These are phyloP conservation scores for Entoloma clypeatum DNA, from an alignment of 1,284 basidiomycete genomes.

Conservation along the genomic window DNA sequence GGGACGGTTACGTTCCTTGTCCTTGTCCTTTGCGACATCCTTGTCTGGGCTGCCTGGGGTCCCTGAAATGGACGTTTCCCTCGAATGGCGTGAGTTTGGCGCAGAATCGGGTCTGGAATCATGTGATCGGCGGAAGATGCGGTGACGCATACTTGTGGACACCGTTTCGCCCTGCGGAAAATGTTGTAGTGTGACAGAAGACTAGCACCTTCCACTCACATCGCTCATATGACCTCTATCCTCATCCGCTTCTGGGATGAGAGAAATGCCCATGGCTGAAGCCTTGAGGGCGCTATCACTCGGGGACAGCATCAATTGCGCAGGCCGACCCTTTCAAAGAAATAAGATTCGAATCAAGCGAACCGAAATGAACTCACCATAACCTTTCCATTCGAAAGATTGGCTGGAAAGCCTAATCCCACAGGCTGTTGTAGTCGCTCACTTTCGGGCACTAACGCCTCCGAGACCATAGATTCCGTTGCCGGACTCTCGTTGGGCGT, in stretches of 20 bases:
- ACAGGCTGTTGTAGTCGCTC: no score
- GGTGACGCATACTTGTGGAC: slow-evolving; percentile 40
- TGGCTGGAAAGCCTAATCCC: no score
- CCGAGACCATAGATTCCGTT: slow-evolving; percentile 23
- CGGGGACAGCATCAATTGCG: slow-evolving; percentile 51
- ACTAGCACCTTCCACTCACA: slow-evolving; percentile 36
- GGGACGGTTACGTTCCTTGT: slow-evolving; percentile 26
- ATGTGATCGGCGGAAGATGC: slow-evolving; percentile 57
- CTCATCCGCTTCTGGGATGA: slow-evolving; percentile 34
- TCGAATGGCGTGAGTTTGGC: slow-evolving; percentile 24
- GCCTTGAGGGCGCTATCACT: slow-evolving; percentile 56
- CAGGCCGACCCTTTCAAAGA: slow-evolving; percentile 27
- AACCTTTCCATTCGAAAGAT: slow-evolving; percentile 11
- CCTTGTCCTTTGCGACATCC: slow-evolving; percentile 17
- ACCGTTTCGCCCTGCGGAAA: slow-evolving; percentile 44
- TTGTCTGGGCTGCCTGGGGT: slow-evolving; percentile 14
- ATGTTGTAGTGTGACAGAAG: neutral
- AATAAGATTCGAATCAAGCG: slow-evolving; percentile 5
- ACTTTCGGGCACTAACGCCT: slow-evolving; percentile 37
- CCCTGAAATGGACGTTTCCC: slow-evolving; percentile 17
- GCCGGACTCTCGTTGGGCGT: slow-evolving; percentile 1
- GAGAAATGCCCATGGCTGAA: slow-evolving; percentile 33
- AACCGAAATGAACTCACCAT: slow-evolving; percentile 18
- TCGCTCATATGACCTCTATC: slow-evolving; percentile 66
- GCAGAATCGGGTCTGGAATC: slow-evolving; percentile 42